Percentiles rank a stretch among this genome's conserved stretches.
These are phyloP conservation scores for Blechomonas ayalai DNA, from an alignment of 208 protist species.

Conservation along the genomic window DNA sequence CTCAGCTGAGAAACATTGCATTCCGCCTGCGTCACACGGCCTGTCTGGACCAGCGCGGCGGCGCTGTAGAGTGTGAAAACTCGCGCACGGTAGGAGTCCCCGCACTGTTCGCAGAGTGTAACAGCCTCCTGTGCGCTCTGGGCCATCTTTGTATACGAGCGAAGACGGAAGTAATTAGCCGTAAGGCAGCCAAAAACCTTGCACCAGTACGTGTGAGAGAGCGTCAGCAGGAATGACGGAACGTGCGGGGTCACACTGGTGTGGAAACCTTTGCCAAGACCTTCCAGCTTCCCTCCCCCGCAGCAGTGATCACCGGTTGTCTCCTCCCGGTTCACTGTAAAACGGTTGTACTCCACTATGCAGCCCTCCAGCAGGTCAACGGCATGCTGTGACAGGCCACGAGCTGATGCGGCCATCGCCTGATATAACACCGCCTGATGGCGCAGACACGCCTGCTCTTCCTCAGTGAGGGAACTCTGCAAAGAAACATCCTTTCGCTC, in stretches of 20 bases:
- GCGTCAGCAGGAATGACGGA: constrained; percentile 39
- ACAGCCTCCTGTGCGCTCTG: constrained; percentile 24
- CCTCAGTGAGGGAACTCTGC: too few relatives aligned
- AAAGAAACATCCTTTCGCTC: too few relatives aligned
- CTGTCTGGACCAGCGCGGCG: constrained; percentile 15
- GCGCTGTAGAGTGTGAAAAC: constrained; percentile 39
- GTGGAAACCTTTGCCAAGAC: constrained; percentile 18
- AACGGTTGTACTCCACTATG: constrained; percentile 6
- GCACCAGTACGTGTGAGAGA: constrained; percentile 39
- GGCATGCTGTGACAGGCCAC: constrained; percentile 4
- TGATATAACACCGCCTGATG: constrained; percentile 14
- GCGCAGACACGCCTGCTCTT: constrained; percentile 15
- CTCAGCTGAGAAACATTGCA: constrained; percentile 12
- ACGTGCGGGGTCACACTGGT: constrained; percentile 3
- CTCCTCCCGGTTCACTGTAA: neutral
- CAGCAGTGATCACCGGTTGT: neutral
- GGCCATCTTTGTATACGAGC: constrained; percentile 18
- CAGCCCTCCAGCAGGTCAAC: constrained; percentile 7
- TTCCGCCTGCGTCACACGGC: constrained; percentile 4
- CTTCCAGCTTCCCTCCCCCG: constrained; percentile 4
- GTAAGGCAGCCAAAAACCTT: constrained; percentile 24
- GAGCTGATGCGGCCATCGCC: constrained; percentile 3
- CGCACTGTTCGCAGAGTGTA: constrained; percentile 30
- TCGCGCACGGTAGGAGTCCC: constrained; percentile 33
- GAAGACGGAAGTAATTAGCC: constrained; percentile 30